Conservation (phyloP, 768 basidiomycete species). For the Phylloporus rhodoxanthus region DNA sequence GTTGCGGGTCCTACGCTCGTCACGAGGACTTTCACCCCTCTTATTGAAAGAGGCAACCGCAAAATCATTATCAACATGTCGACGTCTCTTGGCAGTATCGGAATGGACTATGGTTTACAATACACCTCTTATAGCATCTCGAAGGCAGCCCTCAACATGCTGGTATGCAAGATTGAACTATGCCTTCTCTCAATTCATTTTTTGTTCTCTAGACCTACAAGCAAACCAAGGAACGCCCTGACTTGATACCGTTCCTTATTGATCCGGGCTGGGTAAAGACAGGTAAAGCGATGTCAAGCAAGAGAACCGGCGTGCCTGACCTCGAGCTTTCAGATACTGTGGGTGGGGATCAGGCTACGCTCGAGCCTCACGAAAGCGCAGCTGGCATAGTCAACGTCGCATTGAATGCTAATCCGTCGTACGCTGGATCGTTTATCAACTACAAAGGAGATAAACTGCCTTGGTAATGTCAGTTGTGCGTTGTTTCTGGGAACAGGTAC, state of each 20-base stretch:
- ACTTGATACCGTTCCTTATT: conserved; percentile 28
- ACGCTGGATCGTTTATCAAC: conserved; percentile 30
- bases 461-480: conserved; percentile 23
- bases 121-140: conserved; percentile 33
- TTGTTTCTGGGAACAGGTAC: neutral
- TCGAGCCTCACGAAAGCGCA: conserved; percentile 31
- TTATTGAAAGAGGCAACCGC: conserved; percentile 29
- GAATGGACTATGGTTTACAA: conserved; percentile 22
- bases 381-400: conserved; percentile 25
- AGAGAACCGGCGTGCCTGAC: neutral
- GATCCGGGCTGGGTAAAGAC: conserved; percentile 40
- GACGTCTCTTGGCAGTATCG: conserved; percentile 32
- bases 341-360: conserved; percentile 28
- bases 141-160: conserved; percentile 38
- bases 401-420: conserved; percentile 15
- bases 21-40: conserved; percentile 29
- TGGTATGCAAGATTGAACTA: conserved; percentile 21
- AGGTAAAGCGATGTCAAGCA: conserved; percentile 15
- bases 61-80: conserved; percentile 34
- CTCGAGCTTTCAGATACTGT: conserved; percentile 24
- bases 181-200: neutral
- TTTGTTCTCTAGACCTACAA: conserved; percentile 30
- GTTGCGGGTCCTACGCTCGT: conserved; percentile 34
- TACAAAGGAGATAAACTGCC: conserved; percentile 28
- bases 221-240: conserved; percentile 30